phyloP scores from a whole-genome alignment of 768 basidiomycete species.

The Suillus plorans region DNA sequence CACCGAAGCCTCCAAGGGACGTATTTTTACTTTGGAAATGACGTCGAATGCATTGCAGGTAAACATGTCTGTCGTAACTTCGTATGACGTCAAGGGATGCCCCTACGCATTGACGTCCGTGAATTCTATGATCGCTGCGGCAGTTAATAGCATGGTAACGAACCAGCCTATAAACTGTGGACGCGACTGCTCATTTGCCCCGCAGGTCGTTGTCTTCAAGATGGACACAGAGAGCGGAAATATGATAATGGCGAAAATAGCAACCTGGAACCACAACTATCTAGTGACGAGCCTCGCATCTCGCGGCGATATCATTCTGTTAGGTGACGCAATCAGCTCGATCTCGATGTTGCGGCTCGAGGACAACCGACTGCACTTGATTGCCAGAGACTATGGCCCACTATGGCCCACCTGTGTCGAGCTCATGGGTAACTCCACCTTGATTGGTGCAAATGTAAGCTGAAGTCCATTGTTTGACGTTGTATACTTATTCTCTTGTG shows the following conservation, averaged over 20 bases:
- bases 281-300: slow-evolving; percentile 65
- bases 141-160: slow-evolving; percentile 76
- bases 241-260: slow-evolving; percentile 35
- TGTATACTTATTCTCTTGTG: slow-evolving; percentile 11
- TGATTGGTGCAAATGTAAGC: slow-evolving; percentile 78
- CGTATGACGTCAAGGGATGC: slow-evolving; percentile 56
- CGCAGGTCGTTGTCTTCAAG: slow-evolving; percentile 48
- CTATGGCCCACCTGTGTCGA: slow-evolving; percentile 73
- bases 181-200: not conserved
- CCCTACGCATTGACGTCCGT: slow-evolving; percentile 62
- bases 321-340: slow-evolving; percentile 82
- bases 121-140: slow-evolving; percentile 56
- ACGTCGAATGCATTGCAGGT: slow-evolving; percentile 26
- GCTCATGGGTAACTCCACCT: slow-evolving; percentile 47
- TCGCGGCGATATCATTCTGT: slow-evolving; percentile 53
- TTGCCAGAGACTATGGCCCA: slow-evolving; percentile 75
- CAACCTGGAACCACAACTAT: slow-evolving; percentile 83
- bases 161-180: not conserved
- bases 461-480: slow-evolving; percentile 9
- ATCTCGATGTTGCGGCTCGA: slow-evolving; percentile 64
- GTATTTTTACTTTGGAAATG: slow-evolving; percentile 55
- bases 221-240: slow-evolving; percentile 37
- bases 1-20: slow-evolving; percentile 53
- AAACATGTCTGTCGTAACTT: slow-evolving; percentile 36
- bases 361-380: slow-evolving; percentile 43